Conservation (phyloP, 2,329 filamentous ascomycete species). For the Trichoderma atroviride region DNA sequence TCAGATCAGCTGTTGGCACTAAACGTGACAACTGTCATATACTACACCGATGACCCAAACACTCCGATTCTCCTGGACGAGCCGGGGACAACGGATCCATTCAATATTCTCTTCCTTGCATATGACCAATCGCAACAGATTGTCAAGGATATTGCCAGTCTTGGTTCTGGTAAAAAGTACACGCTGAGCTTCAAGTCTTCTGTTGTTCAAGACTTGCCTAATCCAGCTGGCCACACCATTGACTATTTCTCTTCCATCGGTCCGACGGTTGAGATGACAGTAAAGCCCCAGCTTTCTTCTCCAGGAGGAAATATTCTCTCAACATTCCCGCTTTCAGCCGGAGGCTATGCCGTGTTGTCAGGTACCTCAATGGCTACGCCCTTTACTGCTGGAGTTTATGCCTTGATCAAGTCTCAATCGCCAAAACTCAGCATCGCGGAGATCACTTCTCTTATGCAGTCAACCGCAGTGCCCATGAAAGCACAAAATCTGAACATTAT, state of each 20-base stretch:
- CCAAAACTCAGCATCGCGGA: constrained; percentile 48
- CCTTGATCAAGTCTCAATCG: constrained; percentile 56
- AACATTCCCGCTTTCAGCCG: constrained; percentile 52
- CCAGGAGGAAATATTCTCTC: constrained; percentile 62
- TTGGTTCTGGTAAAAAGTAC: not conserved
- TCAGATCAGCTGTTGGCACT: not conserved
- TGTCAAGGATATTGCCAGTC: not conserved
- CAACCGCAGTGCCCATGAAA: constrained; percentile 50
- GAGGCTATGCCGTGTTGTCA: constrained; percentile 54
- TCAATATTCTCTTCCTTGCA: not conserved
- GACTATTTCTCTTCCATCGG: constrained; percentile 48
- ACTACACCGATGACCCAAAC: constrained; percentile 6
- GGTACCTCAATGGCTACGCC: constrained; percentile 65
- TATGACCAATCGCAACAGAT: not conserved
- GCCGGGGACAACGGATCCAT: not conserved
- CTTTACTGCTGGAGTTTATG: constrained; percentile 56
- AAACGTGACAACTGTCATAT: constrained; percentile 5
- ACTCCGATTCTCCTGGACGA: not conserved
- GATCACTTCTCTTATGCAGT: constrained; percentile 53
- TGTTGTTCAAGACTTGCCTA: not conserved
- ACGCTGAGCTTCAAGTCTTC: not conserved
- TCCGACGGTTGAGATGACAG: constrained; percentile 59
- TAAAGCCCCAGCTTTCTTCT: constrained; percentile 58
- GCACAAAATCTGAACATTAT: constrained; percentile 41
- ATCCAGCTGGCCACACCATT: not conserved